Base-by-base conservation (phyloP, 768 basidiomycete genomes). In the Pleurotus eryngii region DNA sequence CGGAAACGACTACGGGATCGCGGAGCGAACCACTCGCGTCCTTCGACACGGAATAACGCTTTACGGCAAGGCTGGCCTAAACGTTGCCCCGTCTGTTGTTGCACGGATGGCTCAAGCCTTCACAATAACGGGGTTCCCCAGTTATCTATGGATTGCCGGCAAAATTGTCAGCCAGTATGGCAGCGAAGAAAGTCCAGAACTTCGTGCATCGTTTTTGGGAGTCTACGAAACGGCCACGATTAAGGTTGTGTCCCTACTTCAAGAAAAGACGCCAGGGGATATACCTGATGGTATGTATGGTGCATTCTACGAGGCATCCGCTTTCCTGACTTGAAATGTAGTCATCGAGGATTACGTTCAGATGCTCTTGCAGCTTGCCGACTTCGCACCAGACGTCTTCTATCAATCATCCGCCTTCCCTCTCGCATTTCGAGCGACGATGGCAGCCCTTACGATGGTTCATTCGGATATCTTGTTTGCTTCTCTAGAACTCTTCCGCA, bases 291-390 rank as follows among this genome's bases (percentile, higher is more conserved):
- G 97, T 98, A n/a, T 14, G 8, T 42, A 20, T 37, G 7, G 22
- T 12, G 59, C 50, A 27, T 26, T 14, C 27, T 56, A 9, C 7
- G 17, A 24, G 17, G 8, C 57, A 9, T 17, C 35, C 12, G 17
- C 11, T 24, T 57, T 61, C 53, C 26, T 38, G 46, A 45, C 24
- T 3, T 38, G 38, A 15, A 24, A 46, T 35, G 42, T 60, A 98
- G 97, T 98, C 24, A 74, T 99, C 65, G 96, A 98, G 69, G 97
- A 99, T 67, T 98, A 95, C 63, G 67, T 94, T 51, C 94, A 92
- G 60, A 80, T 94, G 72, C 72, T 93, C 12, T 70, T 86, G 55
- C 84, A 86, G 61, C 75, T 95, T 65, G 70, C 87, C 49, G 81
- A 86, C 43, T 72, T 79, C 61, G 76, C 81, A 0, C 92, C 96